Conservation (phyloP, 192 early-diverging fungal species). For the Polychytrium aggregatum region DNA sequence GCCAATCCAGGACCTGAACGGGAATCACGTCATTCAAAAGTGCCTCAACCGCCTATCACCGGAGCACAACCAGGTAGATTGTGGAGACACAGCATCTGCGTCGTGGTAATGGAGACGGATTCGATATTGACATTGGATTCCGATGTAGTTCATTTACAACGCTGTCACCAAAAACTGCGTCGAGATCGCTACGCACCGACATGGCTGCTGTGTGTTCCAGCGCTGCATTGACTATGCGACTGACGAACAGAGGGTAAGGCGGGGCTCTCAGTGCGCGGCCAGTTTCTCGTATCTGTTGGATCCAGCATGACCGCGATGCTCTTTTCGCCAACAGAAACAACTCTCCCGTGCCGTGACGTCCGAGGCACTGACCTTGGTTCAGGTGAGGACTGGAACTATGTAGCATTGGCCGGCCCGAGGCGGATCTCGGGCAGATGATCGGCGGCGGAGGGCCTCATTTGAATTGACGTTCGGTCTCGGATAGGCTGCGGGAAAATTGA, state of each 20-base stretch:
- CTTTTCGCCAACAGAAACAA: constrained; percentile 37
- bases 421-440: too few species aligned
- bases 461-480: too few species aligned
- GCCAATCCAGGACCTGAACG: constrained; percentile 87
- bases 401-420: too few species aligned
- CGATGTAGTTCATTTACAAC: constrained; percentile 70
- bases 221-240: constrained; percentile 80
- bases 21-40: constrained; percentile 90
- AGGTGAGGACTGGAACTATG: too few species aligned
- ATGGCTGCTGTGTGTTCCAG: constrained; percentile 86
- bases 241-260: constrained; percentile 31
- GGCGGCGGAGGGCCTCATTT: too few species aligned
- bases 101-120: too few species aligned
- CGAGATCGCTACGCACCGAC: constrained; percentile 80
- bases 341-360: constrained; percentile 65
- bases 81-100: not conserved
- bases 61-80: constrained; percentile 57
- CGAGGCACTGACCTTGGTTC: constrained; percentile 60
- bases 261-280: too few species aligned
- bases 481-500: too few species aligned
- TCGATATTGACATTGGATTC: too few species aligned
- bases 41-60: constrained; percentile 63
- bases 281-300: not conserved
- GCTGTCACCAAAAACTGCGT: constrained; percentile 64
- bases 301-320: not conserved